phyloP scores from a whole-genome alignment of 129 eudicot genomes.

The Artemisia argyi region DNA sequence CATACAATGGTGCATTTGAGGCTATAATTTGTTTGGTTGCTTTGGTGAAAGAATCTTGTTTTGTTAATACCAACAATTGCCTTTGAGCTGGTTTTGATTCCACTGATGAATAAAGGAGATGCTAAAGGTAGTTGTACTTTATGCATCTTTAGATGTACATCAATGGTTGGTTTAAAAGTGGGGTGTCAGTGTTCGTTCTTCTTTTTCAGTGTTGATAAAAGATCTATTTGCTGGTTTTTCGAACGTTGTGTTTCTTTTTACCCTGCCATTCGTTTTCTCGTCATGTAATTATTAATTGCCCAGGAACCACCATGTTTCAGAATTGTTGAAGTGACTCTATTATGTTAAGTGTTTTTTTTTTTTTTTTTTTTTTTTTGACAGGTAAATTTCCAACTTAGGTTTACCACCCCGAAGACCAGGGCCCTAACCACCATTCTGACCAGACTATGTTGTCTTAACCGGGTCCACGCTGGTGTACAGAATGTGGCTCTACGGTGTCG shows the following conservation, averaged over 20 bases:
- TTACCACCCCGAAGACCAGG: too few relatives aligned
- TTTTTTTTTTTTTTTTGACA: too few relatives aligned
- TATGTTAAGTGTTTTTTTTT: too few relatives aligned
- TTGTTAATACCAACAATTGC: slow-evolving; percentile 23
- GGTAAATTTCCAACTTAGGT: too few relatives aligned
- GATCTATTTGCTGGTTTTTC: slow-evolving; percentile 11
- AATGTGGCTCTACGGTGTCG: too few relatives aligned
- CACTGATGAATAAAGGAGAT: neutral
- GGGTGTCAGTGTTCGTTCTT: slow-evolving; percentile 24
- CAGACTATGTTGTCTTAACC: too few relatives aligned
- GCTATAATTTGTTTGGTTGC: slow-evolving; percentile 22
- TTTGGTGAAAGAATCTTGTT: slow-evolving; percentile 28
- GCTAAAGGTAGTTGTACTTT: slow-evolving; percentile 23
- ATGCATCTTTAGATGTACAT: slow-evolving; percentile 24
- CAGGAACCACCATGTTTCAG: neutral
- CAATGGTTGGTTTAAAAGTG: slow-evolving; percentile 19
- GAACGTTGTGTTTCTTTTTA: slow-evolving; percentile 28
- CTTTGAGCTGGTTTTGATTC: slow-evolving; percentile 29
- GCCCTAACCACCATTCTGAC: too few relatives aligned
- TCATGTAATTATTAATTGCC: neutral
- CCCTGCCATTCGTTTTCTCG: slow-evolving; percentile 22
- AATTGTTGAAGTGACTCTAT: neutral
- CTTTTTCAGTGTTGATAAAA: slow-evolving; percentile 8
- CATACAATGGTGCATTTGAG: slow-evolving; percentile 2
- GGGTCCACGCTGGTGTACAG: too few relatives aligned